These are phyloP conservation scores for Arachis stenosperma DNA, from an alignment of 306 rosid species.

Conservation along the genomic window DNA sequence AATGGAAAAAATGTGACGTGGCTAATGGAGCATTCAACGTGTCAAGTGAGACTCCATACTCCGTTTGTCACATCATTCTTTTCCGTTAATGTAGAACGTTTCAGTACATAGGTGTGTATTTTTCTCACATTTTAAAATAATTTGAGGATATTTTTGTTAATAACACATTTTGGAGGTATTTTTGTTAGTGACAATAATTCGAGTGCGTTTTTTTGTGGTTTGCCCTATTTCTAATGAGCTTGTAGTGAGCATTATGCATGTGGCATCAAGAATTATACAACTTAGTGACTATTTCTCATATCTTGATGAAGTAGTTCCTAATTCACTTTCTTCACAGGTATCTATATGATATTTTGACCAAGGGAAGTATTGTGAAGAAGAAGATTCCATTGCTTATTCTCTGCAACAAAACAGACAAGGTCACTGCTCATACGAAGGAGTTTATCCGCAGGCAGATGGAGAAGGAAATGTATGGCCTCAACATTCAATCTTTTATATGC, in stretches of 20 bases:
- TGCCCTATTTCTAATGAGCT: not conserved
- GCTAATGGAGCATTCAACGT: too few relatives aligned
- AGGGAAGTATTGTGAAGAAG: constrained; percentile 87
- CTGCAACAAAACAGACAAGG: constrained; percentile 94
- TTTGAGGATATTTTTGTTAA: too few relatives aligned
- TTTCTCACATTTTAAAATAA: too few relatives aligned
- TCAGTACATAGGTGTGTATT: too few relatives aligned
- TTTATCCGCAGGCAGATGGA: constrained; percentile 86
- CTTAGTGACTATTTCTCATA: not conserved
- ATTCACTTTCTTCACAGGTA: constrained; percentile 51
- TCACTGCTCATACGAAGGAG: constrained; percentile 93
- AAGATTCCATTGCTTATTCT: constrained; percentile 84
- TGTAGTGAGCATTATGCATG: not conserved
- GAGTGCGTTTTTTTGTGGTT: too few relatives aligned
- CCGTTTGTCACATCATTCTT: too few relatives aligned
- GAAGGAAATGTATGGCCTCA: constrained; percentile 82
- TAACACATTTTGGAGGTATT: too few relatives aligned
- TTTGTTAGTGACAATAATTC: too few relatives aligned
- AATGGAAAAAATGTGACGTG: too few relatives aligned
- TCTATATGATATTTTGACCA: constrained; percentile 84
- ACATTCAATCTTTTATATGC: not conserved
- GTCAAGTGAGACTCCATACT: too few relatives aligned
- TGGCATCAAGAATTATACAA: constrained; percentile 4
- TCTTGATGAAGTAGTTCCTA: constrained; percentile 22
- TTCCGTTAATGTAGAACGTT: too few relatives aligned